Percentiles rank a stretch among this genome's conserved stretches.
Evolutionary conservation across 768 basidiomycete genomes (phyloP).

Genomic region (Cystofilobasidium macerans): DNA sequence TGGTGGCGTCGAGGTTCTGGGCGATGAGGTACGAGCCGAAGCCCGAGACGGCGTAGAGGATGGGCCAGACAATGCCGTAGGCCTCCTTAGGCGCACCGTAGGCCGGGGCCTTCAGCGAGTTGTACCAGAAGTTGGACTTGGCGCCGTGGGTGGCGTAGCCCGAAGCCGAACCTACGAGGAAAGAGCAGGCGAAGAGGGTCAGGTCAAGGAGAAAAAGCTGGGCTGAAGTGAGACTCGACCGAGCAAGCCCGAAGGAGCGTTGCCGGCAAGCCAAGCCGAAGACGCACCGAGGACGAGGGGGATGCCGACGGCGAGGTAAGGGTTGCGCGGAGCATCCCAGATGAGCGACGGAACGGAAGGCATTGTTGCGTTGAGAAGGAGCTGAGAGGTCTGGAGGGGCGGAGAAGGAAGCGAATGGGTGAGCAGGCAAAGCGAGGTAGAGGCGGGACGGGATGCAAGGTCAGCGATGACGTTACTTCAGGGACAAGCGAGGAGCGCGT

Average conservation of each 20-base stretch:
- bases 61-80: conserved; percentile 19
- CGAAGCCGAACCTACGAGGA: neutral
- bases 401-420: too few species aligned
- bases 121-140: conserved; percentile 17
- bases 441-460: too few species aligned
- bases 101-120: conserved; percentile 16
- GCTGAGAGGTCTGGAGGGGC: neutral
- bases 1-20: conserved; percentile 25
- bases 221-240: too few species aligned
- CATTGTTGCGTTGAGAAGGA: neutral
- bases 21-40: conserved; percentile 25
- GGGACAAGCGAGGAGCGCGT: too few species aligned
- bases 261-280: too few species aligned
- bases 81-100: conserved; percentile 15
- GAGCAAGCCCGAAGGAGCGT: too few species aligned
- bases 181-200: neutral
- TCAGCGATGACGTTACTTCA: too few species aligned
- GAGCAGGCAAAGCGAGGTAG: too few species aligned
- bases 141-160: conserved; percentile 17
- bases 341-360: conserved; percentile 15
- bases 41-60: conserved; percentile 23
- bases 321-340: conserved; percentile 25
- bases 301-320: conserved; percentile 25
- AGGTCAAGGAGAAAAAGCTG: too few species aligned
- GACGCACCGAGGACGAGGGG: conserved; percentile 17